A percentile compares a stretch with the other conserved stretches of the same genome.
These are phyloP conservation scores for Colletotrichum navitas DNA, from an alignment of 2,329 filamentous ascomycete genomes.

Conservation along the genomic window DNA sequence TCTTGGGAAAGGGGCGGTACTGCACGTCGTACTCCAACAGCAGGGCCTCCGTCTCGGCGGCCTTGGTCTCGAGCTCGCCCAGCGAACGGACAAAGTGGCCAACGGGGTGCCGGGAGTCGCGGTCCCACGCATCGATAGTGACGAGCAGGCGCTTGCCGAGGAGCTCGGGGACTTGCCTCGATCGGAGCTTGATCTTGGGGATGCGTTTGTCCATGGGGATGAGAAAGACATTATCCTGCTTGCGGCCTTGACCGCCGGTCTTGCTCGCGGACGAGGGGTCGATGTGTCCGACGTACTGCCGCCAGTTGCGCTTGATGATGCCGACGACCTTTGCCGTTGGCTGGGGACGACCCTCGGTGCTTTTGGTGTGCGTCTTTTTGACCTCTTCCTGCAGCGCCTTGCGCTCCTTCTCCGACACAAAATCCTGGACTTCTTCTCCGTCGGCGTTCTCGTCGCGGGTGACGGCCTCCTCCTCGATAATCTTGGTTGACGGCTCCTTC, in stretches of 20 bases:
- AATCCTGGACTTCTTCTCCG: conserved; percentile 73
- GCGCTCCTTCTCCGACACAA: conserved; percentile 91
- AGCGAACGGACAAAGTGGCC: conserved; percentile 95
- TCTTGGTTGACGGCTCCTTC: conserved; percentile 95
- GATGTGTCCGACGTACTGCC: conserved; percentile 96
- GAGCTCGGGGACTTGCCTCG: conserved; percentile 88
- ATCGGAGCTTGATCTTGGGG: conserved; percentile 94
- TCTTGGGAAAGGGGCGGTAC: conserved; percentile 96
- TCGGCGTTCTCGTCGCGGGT: conserved; percentile 96
- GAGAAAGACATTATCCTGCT: conserved; percentile 93
- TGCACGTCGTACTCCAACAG: conserved; percentile 97
- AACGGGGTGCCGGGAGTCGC: conserved; percentile 90
- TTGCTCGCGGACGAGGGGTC: conserved; percentile 87
- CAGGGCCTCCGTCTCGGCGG: conserved; percentile 96
- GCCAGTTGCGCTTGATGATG: conserved; percentile 95
- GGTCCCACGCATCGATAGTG: conserved; percentile 95
- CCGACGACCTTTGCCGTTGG: conserved; percentile 94
- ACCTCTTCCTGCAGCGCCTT: conserved; percentile 92
- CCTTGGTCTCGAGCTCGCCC: conserved; percentile 94
- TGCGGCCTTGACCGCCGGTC: conserved; percentile 79
- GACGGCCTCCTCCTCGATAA: conserved; percentile 92
- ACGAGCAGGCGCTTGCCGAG: conserved; percentile 92
- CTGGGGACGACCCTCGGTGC: conserved; percentile 81
- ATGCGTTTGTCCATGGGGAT: conserved; percentile 98
- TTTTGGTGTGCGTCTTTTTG: conserved; percentile 83